Percentiles rank a stretch among this genome's conserved stretches.
Evolutionary conservation across 352 stramenopile genomes (phyloP).

Genomic region (Peronospora destructor): DNA sequence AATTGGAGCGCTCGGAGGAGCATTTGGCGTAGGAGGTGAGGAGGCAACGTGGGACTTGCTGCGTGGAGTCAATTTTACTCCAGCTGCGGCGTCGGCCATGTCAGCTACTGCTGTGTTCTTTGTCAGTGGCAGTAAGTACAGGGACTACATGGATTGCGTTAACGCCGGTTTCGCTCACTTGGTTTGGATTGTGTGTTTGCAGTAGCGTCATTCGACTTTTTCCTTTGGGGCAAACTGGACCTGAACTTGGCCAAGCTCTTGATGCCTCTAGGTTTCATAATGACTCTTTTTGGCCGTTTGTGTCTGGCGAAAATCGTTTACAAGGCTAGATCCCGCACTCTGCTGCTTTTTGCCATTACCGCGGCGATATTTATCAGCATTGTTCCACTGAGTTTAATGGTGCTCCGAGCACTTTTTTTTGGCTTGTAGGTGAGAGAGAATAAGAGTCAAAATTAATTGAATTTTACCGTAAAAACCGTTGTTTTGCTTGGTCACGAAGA

Average conservation of each 20-base stretch:
- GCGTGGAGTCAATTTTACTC: constrained; percentile 81
- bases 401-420: constrained; percentile 18
- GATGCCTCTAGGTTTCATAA: constrained; percentile 29
- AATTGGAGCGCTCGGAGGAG: constrained; percentile 84
- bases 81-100: constrained; percentile 63
- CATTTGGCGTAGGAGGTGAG: constrained; percentile 88
- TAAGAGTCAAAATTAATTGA: constrained; percentile 19
- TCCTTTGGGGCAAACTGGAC: constrained; percentile 36
- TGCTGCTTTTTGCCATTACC: constrained; percentile 30
- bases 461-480: constrained; percentile 15
- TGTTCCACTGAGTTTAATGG: constrained; percentile 26
- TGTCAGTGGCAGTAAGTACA: constrained; percentile 32
- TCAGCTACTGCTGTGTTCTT: constrained; percentile 45
- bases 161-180: constrained; percentile 6
- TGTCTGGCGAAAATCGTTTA: constrained; percentile 30
- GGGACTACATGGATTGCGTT: neutral
- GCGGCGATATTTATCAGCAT: constrained; percentile 31
- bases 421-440: constrained; percentile 14
- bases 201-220: constrained; percentile 40
- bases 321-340: constrained; percentile 29
- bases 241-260: constrained; percentile 22
- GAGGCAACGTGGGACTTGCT: constrained; percentile 88
- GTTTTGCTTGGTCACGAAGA: constrained; percentile 8
- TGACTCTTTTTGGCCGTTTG: constrained; percentile 32
- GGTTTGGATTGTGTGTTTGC: neutral